These are phyloP conservation scores for Triticum dicoccoides DNA, from an alignment of 176 grass and related monocot species.

Conservation along the genomic window DNA sequence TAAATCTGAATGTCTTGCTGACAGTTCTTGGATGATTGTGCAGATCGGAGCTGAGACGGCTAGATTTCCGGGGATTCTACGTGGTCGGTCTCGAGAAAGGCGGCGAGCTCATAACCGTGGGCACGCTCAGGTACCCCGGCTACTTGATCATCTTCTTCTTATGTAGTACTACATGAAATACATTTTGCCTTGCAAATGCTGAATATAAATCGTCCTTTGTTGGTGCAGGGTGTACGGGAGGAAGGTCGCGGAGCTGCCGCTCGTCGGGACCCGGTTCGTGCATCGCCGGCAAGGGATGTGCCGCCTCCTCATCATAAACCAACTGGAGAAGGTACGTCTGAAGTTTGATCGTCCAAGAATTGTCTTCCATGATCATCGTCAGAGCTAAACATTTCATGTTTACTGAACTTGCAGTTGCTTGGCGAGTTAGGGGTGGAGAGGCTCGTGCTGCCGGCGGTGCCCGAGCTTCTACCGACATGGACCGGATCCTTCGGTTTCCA, in stretches of 20 bases:
- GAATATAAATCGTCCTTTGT: background rate
- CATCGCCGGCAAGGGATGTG: slow-evolving; percentile 54
- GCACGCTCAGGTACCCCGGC: slow-evolving; percentile 39
- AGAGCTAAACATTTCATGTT: too few species aligned
- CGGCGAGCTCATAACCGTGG: slow-evolving; percentile 55
- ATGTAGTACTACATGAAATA: background rate
- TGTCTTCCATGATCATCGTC: too few species aligned
- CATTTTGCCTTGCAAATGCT: background rate
- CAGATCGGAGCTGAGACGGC: slow-evolving; percentile 49
- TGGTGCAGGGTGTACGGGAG: slow-evolving; percentile 44
- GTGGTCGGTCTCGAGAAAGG: slow-evolving; percentile 49
- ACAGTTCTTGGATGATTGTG: background rate
- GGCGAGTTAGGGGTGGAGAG: slow-evolving; percentile 20
- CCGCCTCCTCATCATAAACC: slow-evolving; percentile 38
- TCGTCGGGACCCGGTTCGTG: slow-evolving; percentile 46
- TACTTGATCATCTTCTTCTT: background rate
- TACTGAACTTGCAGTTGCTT: slow-evolving; percentile 33
- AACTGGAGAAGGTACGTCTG: slow-evolving; percentile 32
- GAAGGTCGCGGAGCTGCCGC: slow-evolving; percentile 57
- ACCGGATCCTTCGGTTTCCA: slow-evolving; percentile 32
- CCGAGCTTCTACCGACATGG: slow-evolving; percentile 45
- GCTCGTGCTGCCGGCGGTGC: slow-evolving; percentile 45
- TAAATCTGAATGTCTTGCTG: background rate
- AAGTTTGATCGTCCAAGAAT: too few species aligned
- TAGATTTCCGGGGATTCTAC: slow-evolving; percentile 69